A percentile compares a stretch with the other conserved stretches of the same genome.
Conservation (phyloP, 345 rosid species). For the Kernera saxatilis region DNA sequence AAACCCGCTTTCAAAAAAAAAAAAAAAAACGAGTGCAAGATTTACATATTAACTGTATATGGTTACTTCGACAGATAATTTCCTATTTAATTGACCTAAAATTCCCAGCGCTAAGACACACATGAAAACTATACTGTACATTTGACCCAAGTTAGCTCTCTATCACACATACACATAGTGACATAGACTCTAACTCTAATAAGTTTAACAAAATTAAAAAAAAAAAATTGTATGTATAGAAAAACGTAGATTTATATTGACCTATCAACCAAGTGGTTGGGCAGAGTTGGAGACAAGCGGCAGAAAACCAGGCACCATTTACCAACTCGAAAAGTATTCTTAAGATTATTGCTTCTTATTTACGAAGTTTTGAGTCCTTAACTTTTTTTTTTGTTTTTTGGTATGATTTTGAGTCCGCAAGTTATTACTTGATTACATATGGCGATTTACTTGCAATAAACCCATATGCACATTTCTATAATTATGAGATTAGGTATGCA, state of each 20-base stretch:
- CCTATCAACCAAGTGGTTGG: slow-evolving; percentile 15
- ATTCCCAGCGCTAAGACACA: background rate
- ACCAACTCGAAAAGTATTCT: slow-evolving; percentile 6
- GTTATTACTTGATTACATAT: background rate
- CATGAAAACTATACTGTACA: background rate
- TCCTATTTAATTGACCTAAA: background rate
- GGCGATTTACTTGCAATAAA: background rate
- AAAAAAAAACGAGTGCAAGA: too few relatives aligned
- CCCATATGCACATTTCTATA: background rate
- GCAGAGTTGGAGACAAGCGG: slow-evolving; percentile 25
- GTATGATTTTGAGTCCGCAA: too few relatives aligned
- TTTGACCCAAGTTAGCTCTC: background rate
- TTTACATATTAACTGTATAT: background rate
- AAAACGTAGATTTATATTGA: background rate
- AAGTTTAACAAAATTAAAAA: too few relatives aligned
- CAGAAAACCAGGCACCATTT: slow-evolving; percentile 29
- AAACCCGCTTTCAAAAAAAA: too few relatives aligned
- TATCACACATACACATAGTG: background rate
- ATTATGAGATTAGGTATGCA: background rate
- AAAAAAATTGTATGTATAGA: background rate
- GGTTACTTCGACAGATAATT: background rate
- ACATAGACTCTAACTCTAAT: background rate
- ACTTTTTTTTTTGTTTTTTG: too few relatives aligned
- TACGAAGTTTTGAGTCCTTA: background rate
- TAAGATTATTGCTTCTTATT: background rate